Evolutionary conservation across 768 basidiomycete genomes (phyloP), one percentile per base, ranked within the genome.

Genomic region (Fomitopsis serialis): DNA sequence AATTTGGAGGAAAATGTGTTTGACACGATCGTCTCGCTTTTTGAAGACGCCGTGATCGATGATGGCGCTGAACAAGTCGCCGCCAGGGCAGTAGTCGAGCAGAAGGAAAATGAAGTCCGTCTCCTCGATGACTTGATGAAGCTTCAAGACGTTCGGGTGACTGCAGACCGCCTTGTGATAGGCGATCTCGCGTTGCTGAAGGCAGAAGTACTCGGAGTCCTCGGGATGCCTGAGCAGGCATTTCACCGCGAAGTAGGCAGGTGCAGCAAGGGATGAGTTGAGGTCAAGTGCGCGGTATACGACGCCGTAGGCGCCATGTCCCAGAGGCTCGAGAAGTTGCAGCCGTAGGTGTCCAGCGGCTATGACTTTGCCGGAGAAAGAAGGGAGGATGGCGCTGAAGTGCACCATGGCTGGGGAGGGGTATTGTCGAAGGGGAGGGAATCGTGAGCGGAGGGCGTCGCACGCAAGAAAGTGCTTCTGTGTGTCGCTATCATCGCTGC

Each of bases 1-100:
- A 56, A 82, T 72, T 59, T 82, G 79, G 11, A 78, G 62, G 67
- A 80, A 81, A 42, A 75, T 73, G 25, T 61, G 50, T 50, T 70
- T 73, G 62, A 82, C 75, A 46, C 77, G 67, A 12, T 55, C 59
- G 60, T 77, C 73, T 60, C 79, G 66, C 45, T 75, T 70, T 32
- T 64, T 51, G 61, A 73, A 79, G 56, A 65, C 50, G 15, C 64
- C 58, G 53, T 61, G 58, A 10, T 65, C 63, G 37, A 61, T 59
- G 65, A 81, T 78, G 62, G 74, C 73, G 17, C 68, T 68, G 58
- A 77, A 78, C 48, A 82, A 68, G 60, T 81, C 78, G 25, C 79
- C 78, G 45, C 62, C 67, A 2, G 62, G 50, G 46, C 63, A 59
- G 34, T 59, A 61, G 36, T 68, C 66, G 35, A 69, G 54, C 8